These are phyloP conservation scores for Ustilago loliicola DNA, from an alignment of 1,284 basidiomycete species.

Conservation along the genomic window DNA sequence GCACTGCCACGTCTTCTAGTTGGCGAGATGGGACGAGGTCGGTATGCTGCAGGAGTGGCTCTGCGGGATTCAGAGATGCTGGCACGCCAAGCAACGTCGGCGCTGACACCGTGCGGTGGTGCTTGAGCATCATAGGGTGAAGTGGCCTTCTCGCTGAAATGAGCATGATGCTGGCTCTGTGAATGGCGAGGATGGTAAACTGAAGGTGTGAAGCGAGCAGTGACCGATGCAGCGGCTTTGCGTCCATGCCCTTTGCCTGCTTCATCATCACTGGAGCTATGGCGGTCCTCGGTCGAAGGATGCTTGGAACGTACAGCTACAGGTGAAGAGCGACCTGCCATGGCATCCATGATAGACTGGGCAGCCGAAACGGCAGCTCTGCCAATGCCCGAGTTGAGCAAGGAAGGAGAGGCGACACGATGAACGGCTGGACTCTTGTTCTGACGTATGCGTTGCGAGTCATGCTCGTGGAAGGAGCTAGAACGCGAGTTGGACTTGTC, in stretches of 20 bases:
- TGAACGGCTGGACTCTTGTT: constrained; percentile 22
- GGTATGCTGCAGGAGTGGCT: constrained; percentile 55
- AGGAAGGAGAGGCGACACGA: constrained; percentile 40
- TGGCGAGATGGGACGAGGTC: constrained; percentile 42
- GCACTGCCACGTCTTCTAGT: constrained; percentile 32
- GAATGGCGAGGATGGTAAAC: constrained; percentile 26
- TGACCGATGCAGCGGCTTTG: constrained; percentile 32
- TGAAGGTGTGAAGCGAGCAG: constrained; percentile 53
- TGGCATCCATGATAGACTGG: constrained; percentile 59
- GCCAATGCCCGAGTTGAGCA: constrained; percentile 50
- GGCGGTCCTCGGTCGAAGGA: constrained; percentile 19
- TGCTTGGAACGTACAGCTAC: constrained; percentile 23
- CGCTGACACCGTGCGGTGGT: constrained; percentile 22
- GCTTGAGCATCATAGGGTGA: constrained; percentile 24
- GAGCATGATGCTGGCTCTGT: constrained; percentile 21
- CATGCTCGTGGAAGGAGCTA: constrained; percentile 36
- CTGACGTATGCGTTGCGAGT: constrained; percentile 19
- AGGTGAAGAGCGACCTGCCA: constrained; percentile 57
- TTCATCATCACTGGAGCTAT: constrained; percentile 57
- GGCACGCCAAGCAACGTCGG: constrained; percentile 30
- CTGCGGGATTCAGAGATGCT: constrained; percentile 47
- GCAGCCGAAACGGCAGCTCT: constrained; percentile 56
- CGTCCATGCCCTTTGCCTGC: constrained; percentile 59
- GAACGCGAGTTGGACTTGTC: constrained; percentile 24
- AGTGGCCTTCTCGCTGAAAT: constrained; percentile 17